phyloP scores from a whole-genome alignment of 2,329 filamentous ascomycete species.

The Colletotrichum sp. region DNA sequence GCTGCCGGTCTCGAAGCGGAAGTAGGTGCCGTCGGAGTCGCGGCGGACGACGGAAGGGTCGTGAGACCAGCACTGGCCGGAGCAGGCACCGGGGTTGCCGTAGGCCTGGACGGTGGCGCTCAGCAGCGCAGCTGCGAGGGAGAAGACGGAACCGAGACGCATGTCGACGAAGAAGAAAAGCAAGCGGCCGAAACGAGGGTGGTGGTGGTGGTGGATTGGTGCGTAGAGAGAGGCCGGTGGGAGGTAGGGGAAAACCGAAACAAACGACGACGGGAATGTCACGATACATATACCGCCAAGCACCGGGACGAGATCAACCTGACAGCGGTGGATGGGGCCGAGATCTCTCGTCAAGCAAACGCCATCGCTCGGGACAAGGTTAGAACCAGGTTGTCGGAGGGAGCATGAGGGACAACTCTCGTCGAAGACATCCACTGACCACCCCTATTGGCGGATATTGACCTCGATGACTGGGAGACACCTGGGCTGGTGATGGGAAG shows the following conservation, averaged over 20 bases:
- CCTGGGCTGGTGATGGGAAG: neutral
- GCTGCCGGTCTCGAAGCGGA: conserved; percentile 46
- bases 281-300: neutral
- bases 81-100: conserved; percentile 39
- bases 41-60: conserved; percentile 44
- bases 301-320: neutral
- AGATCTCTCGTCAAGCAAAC: neutral
- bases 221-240: neutral
- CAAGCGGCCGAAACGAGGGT: neutral
- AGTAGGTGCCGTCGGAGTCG: conserved; percentile 42
- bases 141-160: conserved; percentile 6
- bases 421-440: neutral
- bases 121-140: conserved; percentile 8
- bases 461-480: neutral
- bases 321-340: neutral
- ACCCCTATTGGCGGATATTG: conserved; percentile 5
- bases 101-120: conserved; percentile 20
- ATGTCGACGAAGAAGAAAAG: neutral
- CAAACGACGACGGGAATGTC: neutral
- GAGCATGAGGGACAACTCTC: neutral
- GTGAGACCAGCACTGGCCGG: conserved; percentile 40
- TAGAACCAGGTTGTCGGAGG: neutral
- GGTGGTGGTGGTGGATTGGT: neutral
- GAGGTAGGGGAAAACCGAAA: neutral
- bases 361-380: neutral